phyloP scores from a whole-genome alignment of 2,329 filamentous ascomycete genomes.

The Akanthomyces lecanii region DNA sequence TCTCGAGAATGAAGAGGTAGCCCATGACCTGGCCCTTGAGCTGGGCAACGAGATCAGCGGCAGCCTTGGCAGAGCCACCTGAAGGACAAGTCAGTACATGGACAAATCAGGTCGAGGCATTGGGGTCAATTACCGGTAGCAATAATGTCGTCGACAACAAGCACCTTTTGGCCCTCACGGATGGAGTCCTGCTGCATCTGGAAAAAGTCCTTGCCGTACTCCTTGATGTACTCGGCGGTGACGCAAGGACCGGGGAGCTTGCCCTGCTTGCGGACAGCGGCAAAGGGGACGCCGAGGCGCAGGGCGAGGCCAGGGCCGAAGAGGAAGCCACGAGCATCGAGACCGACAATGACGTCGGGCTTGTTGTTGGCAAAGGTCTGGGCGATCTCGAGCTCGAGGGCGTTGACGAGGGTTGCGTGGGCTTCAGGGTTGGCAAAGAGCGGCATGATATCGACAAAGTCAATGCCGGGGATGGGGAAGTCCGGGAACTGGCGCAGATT shows the following conservation, averaged over 20 bases:
- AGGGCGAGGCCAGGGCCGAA: constrained; percentile 89
- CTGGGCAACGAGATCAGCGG: constrained; percentile 79
- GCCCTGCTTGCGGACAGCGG: constrained; percentile 89
- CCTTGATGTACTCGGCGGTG: constrained; percentile 86
- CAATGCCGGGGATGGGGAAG: constrained; percentile 86
- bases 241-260: constrained; percentile 89
- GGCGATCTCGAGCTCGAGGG: constrained; percentile 77
- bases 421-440: constrained; percentile 76
- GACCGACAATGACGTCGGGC: constrained; percentile 86
- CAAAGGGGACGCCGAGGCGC: constrained; percentile 77
- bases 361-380: constrained; percentile 56
- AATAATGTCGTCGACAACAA: constrained; percentile 97
- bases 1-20: constrained; percentile 93
- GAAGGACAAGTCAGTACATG: constrained; percentile 12
- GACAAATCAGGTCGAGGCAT: neutral
- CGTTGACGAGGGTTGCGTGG: constrained; percentile 74
- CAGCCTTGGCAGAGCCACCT: constrained; percentile 90
- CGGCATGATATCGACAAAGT: constrained; percentile 97
- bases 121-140: constrained; percentile 71
- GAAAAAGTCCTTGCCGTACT: constrained; percentile 93
- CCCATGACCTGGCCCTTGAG: constrained; percentile 82
- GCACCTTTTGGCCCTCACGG: constrained; percentile 78
- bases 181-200: constrained; percentile 90
- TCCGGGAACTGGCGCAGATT: constrained; percentile 83
- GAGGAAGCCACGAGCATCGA: constrained; percentile 92